These are phyloP conservation scores for Colletotrichum melonis DNA, from an alignment of 2,329 filamentous ascomycete species.

Conservation along the genomic window DNA sequence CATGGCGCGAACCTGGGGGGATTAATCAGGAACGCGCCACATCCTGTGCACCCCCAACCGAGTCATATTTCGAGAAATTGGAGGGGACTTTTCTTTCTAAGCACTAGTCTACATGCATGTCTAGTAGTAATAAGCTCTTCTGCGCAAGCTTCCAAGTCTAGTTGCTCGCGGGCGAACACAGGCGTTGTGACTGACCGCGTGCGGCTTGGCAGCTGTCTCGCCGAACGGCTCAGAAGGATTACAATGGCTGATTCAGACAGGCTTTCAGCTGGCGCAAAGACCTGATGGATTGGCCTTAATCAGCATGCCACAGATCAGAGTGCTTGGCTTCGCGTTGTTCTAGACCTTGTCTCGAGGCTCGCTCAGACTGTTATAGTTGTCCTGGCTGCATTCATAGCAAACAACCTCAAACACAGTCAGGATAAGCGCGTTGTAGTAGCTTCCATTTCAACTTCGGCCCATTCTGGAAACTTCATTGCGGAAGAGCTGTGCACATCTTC, in stretches of 20 bases:
- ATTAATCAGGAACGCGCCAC: constrained; percentile 25
- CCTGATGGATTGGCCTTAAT: neutral
- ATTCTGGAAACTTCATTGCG: constrained; percentile 6
- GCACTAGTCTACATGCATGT: constrained; percentile 23
- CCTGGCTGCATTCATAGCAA: neutral
- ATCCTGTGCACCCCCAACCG: neutral
- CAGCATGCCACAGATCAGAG: constrained; percentile 16
- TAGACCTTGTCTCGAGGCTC: neutral
- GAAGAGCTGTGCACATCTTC: constrained; percentile 18
- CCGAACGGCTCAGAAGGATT: neutral
- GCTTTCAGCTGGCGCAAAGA: constrained; percentile 12
- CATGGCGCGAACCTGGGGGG: neutral
- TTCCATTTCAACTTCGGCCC: neutral
- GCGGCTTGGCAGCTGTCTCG: constrained; percentile 12
- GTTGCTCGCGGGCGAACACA: neutral
- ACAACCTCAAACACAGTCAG: constrained; percentile 10
- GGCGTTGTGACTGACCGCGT: neutral
- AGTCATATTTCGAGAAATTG: constrained; percentile 5
- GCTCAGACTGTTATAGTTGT: constrained; percentile 15
- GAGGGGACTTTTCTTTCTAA: neutral
- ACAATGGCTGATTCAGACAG: neutral
- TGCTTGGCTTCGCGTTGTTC: neutral
- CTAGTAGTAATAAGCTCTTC: neutral
- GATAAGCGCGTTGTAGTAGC: neutral
- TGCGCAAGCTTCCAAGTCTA: constrained; percentile 5